Evolutionary conservation across 75 land plant genomes (phyloP).

Genomic region (Chamaecyparis obtusa): DNA sequence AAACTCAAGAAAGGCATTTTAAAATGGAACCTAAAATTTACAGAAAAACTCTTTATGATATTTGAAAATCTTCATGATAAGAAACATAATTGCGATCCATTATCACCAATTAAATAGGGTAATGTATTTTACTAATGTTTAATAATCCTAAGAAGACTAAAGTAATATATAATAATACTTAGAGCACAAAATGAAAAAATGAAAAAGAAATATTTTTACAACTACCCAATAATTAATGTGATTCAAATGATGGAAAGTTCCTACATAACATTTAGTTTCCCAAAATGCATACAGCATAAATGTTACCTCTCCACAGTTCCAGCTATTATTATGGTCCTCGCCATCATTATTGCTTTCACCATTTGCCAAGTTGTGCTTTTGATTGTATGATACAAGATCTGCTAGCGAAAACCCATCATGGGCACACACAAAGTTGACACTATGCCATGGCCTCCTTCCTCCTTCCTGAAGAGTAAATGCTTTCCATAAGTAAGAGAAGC

Average conservation of each 20-base stretch:
- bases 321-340: conserved; percentile 92
- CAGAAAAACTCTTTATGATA: neutral
- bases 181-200: neutral
- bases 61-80: neutral
- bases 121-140: neutral
- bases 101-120: neutral
- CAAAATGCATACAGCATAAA: neutral
- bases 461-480: conserved; percentile 54
- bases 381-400: conserved; percentile 87
- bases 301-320: conserved; percentile 98
- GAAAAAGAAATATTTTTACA: neutral
- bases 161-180: too few relatives aligned
- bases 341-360: conserved; percentile 96
- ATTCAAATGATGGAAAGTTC: conserved; percentile 2
- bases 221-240: neutral
- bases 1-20: neutral
- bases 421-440: conserved; percentile 92
- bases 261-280: neutral
- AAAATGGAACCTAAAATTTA: neutral
- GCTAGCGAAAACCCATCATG: conserved; percentile 97
- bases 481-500: neutral
- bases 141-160: too few relatives aligned
- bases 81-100: neutral
- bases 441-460: conserved; percentile 97
- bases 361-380: conserved; percentile 85